Evolutionary conservation across 306 rosid genomes (phyloP), one percentile per base, ranked within the genome.

Genomic region (Malus asiatica): DNA sequence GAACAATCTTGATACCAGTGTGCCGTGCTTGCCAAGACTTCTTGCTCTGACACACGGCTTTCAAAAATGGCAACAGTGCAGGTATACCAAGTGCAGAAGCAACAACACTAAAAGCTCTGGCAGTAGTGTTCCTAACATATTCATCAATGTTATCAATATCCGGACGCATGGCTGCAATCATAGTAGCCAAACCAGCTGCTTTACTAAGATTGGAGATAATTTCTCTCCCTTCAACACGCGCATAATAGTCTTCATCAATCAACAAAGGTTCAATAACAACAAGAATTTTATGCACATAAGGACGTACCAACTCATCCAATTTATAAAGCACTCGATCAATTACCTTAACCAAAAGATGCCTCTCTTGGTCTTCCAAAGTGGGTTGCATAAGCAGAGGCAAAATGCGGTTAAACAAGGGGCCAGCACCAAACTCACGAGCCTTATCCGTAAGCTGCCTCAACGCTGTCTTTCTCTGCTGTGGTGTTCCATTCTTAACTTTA

Each of bases 131-230:
- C 83, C 98, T 91, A 71, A 94, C 97, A 77, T 94, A 94, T 38
- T 94, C 97, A 79, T 91, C 97, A 6, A 91, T 91, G 79, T 94
- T 94, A 77, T 93, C 98, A n/a, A 93, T 93, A 81, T 93, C 98
- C 6, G 97, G 97, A 71, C 98, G 89, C 98, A 93, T 93, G 19
- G 98, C 97, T 46, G 98, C 98, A 78, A 93, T 93, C 98, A 93
- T 93, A 44, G 98, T 93, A 72, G 98, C 98, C 87, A 94, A 79
- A 38, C 98, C 98, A 79, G 98, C 98, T 20, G 98, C 98, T 85
- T 94, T 94, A 85, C 98, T 94, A 32, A 94, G 94, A 82, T 94
- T 94, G 32, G 98, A 94, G 16, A 94, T 94, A 27, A 94, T 94
- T 80, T 94, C 98, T 77, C 98, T 89, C 48, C 98, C 97, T 71